Percentiles rank a stretch among this genome's conserved stretches.
phyloP scores from a whole-genome alignment of 352 stramenopile genomes.

The Phytophthora brassicae region DNA sequence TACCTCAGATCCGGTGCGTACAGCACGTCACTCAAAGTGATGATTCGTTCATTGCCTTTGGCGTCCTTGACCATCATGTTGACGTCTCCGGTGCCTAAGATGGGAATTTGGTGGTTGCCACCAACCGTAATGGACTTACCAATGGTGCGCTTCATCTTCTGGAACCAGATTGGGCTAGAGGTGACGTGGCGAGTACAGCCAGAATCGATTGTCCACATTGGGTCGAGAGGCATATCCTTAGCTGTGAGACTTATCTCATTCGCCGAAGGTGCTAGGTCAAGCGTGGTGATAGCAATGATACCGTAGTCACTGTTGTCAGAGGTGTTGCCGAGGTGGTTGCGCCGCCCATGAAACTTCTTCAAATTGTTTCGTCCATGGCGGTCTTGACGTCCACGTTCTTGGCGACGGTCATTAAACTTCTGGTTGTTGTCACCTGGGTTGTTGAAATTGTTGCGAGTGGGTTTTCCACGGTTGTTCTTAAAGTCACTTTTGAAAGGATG shows the following conservation, averaged over 20 bases:
- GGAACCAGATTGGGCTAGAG: not conserved
- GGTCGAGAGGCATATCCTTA: not conserved
- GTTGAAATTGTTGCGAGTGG: not conserved
- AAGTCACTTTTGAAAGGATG: conserved; percentile 8
- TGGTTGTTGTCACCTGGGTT: not conserved
- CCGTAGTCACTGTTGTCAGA: conserved; percentile 4
- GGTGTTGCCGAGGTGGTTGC: not conserved
- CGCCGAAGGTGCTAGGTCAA: not conserved
- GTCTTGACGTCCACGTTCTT: not conserved
- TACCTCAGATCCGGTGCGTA: conserved; percentile 7
- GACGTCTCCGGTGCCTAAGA: too few species aligned
- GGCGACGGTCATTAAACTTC: not conserved
- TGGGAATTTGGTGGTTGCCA: too few species aligned
- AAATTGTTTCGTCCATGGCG: not conserved
- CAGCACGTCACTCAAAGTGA: too few species aligned
- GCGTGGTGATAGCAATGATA: conserved; percentile 15
- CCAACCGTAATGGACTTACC: too few species aligned
- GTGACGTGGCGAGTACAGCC: not conserved
- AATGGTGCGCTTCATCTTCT: too few species aligned
- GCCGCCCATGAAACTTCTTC: conserved; percentile 9
- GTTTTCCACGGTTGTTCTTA: not conserved
- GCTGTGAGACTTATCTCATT: conserved; percentile 2
- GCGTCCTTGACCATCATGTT: too few species aligned
- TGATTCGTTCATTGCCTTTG: not conserved
- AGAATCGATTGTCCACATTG: not conserved